A percentile compares a stretch with the other conserved stretches of the same genome.
phyloP scores from a whole-genome alignment of 805 yeast species.

The Yarrowia divulgata region DNA sequence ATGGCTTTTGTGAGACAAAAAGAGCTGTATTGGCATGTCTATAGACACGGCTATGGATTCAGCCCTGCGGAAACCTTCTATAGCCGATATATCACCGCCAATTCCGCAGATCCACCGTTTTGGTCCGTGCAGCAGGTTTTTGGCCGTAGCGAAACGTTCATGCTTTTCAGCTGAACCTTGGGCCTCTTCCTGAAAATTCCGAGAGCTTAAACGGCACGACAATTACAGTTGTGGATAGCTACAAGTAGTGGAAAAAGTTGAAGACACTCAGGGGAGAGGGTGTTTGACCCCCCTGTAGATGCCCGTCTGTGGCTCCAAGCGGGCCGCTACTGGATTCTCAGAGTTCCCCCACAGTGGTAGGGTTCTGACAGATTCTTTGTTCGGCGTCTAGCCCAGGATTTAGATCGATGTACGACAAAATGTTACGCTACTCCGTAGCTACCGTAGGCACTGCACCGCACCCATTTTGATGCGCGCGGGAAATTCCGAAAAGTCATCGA shows the following conservation, averaged over 20 bases:
- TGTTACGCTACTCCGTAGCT: slow-evolving; percentile 10
- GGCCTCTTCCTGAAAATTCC: slow-evolving; percentile 22
- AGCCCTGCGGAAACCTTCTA: slow-evolving; percentile 10
- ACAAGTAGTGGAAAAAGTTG: not conserved
- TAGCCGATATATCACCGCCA: slow-evolving; percentile 14
- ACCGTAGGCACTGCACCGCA: too few relatives aligned
- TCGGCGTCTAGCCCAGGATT: not conserved
- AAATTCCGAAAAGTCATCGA: too few relatives aligned
- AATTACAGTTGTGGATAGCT: not conserved
- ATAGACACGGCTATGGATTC: slow-evolving; percentile 11
- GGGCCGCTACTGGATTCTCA: not conserved
- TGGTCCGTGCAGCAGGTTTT: slow-evolving; percentile 15
- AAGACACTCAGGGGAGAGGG: slow-evolving; percentile 7
- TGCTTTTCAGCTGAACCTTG: not conserved
- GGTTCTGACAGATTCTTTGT: not conserved
- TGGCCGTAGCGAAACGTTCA: slow-evolving; percentile 28
- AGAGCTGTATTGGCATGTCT: too few relatives aligned
- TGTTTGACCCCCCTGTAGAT: not conserved
- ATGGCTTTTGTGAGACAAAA: too few relatives aligned
- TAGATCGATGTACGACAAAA: not conserved
- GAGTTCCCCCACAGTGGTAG: too few relatives aligned
- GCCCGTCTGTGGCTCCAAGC: not conserved
- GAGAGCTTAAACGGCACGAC: slow-evolving; percentile 6
- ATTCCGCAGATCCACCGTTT: slow-evolving; percentile 19
- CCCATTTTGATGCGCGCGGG: too few relatives aligned